These are phyloP conservation scores for Fusarium oligoseptatum DNA, from an alignment of 2,329 filamentous ascomycete genomes.

Conservation along the genomic window DNA sequence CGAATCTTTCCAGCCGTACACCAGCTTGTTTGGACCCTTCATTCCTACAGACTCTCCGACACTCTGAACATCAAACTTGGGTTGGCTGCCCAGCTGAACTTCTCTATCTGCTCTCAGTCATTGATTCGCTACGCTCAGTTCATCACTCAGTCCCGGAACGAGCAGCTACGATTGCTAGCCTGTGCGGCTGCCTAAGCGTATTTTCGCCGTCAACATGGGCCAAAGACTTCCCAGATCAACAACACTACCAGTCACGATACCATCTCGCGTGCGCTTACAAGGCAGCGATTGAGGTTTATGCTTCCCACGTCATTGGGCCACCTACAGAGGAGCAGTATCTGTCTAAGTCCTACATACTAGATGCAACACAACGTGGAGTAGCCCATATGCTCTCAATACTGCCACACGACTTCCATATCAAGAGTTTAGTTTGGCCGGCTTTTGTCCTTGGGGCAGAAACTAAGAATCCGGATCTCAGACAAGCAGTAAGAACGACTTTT, in stretches of 20 bases:
- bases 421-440: constrained; percentile 24
- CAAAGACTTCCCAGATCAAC: not conserved
- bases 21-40: not conserved
- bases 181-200: not conserved
- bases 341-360: not conserved
- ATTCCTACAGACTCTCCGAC: constrained; percentile 10
- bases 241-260: constrained; percentile 10
- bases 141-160: not conserved
- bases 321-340: not conserved
- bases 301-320: not conserved
- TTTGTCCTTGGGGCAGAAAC: constrained; percentile 24
- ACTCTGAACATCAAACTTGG: constrained; percentile 29
- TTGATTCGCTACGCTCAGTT: constrained; percentile 1
- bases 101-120: constrained; percentile 2
- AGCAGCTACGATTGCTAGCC: not conserved
- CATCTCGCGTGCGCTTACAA: constrained; percentile 22
- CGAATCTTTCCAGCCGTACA: not conserved
- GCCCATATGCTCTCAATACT: constrained; percentile 7
- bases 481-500: not conserved
- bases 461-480: not conserved
- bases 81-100: constrained; percentile 24
- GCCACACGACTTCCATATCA: constrained; percentile 25
- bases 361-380: constrained; percentile 1
- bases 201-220: constrained; percentile 17
- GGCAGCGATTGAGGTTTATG: constrained; percentile 16